Evolutionary conservation across 2,329 filamentous ascomycete species (phyloP).

Genomic region (Trichoderma gracile): DNA sequence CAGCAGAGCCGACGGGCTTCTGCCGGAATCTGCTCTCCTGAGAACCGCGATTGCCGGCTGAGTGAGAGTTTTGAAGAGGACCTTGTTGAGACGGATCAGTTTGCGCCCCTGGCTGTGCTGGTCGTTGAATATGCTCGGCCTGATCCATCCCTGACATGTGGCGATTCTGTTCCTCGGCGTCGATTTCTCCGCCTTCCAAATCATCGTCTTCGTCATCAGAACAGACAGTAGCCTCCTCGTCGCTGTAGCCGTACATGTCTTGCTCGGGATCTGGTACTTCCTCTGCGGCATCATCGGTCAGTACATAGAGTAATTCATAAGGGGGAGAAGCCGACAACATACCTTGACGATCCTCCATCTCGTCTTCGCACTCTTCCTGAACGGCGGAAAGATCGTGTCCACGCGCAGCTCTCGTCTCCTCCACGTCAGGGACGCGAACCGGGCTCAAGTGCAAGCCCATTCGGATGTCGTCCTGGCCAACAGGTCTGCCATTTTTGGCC

Average conservation of each 20-base stretch:
- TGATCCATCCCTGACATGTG: neutral
- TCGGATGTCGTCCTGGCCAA: constrained; percentile 68
- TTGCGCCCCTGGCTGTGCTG: constrained; percentile 47
- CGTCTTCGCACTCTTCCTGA: constrained; percentile 49
- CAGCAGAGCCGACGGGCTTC: constrained; percentile 46
- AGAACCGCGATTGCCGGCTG: constrained; percentile 51
- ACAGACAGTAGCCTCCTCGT: constrained; percentile 46
- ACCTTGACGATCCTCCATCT: constrained; percentile 32
- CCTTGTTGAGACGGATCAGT: constrained; percentile 51
- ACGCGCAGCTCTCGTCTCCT: constrained; percentile 46
- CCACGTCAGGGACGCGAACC: constrained; percentile 55
- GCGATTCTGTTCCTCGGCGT: constrained; percentile 33
- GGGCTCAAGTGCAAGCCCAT: constrained; percentile 67
- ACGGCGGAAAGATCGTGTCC: constrained; percentile 48
- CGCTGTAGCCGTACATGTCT: constrained; percentile 34
- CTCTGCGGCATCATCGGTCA: neutral
- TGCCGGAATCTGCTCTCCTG: constrained; percentile 31
- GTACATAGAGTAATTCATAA: constrained; percentile 19
- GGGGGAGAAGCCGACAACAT: constrained; percentile 34
- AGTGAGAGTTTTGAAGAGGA: constrained; percentile 54
- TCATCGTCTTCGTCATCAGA: constrained; percentile 45
- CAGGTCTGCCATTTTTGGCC: constrained; percentile 66
- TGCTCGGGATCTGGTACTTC: constrained; percentile 30
- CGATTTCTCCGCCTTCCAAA: constrained; percentile 45
- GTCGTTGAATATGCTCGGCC: constrained; percentile 27